A percentile compares a stretch with the other conserved stretches of the same genome.
Evolutionary conservation across 1,284 basidiomycete genomes (phyloP).

Genomic region (Malassezia yamatoensis): DNA sequence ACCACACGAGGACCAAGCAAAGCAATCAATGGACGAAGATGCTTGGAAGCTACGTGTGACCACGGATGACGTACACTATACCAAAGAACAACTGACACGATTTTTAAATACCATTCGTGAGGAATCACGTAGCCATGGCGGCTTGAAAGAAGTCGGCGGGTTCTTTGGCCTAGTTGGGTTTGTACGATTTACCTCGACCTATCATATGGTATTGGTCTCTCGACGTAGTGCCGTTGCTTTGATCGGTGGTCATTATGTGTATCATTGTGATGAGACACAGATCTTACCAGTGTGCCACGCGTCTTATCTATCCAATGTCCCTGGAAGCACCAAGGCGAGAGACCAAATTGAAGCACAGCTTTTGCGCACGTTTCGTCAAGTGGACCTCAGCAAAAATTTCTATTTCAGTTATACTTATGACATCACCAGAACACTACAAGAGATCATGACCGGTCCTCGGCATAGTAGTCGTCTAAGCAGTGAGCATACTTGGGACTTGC

Average conservation of each 20-base stretch:
- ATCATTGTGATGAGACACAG: conserved; percentile 87
- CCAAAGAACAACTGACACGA: conserved; percentile 72
- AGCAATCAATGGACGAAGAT: neutral
- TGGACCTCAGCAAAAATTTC: conserved; percentile 96
- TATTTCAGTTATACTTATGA: conserved; percentile 98
- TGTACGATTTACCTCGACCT: conserved; percentile 45
- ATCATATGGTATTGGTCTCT: conserved; percentile 58
- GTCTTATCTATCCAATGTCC: conserved; percentile 24
- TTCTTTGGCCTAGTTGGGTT: conserved; percentile 57
- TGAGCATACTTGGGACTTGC: conserved; percentile 55
- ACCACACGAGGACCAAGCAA: neutral
- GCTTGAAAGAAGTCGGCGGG: conserved; percentile 61
- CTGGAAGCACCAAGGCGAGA: conserved; percentile 31
- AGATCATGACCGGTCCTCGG: conserved; percentile 62
- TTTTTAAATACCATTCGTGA: conserved; percentile 90
- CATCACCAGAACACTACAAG: conserved; percentile 84
- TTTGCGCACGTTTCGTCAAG: conserved; percentile 88
- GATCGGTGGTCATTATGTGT: conserved; percentile 90
- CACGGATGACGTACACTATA: conserved; percentile 56
- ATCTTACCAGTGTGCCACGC: conserved; percentile 56
- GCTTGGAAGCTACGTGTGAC: conserved; percentile 40
- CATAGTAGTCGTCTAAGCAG: conserved; percentile 27
- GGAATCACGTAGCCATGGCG: conserved; percentile 77
- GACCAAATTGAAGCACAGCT: conserved; percentile 51
- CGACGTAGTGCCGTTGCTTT: conserved; percentile 85